Evolutionary conservation across 129 eudicot genomes (phyloP).

Genomic region (Helianthus annuus): HanXRQr2.0-SUNRISE NC_035441.2:100752827-100753326

Average conservation of each 20-base stretch:
- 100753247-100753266: conserved; percentile 82
- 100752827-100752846: not conserved
- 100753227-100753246: conserved; percentile 77
- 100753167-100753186: conserved; percentile 57
- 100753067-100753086: conserved; percentile 20
- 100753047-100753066: conserved; percentile 86
- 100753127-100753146: not conserved
- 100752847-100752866: not conserved
- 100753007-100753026: conserved; percentile 71
- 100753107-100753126: not conserved
- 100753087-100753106: not conserved
- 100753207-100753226: conserved; percentile 56
- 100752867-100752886: not conserved
- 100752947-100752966: not conserved
- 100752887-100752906: not conserved
- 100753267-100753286: conserved; percentile 52
- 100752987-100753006: conserved; percentile 89
- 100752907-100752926: too few species aligned
- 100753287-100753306: not conserved
- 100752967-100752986: conserved; percentile 8
- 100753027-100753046: conserved; percentile 73
- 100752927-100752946: not conserved
- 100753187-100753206: conserved; percentile 74
- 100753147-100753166: not conserved
- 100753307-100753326: not conserved